Conservation (phyloP, 75 land plant species). For the Isoetes taiwanensis region DNA sequence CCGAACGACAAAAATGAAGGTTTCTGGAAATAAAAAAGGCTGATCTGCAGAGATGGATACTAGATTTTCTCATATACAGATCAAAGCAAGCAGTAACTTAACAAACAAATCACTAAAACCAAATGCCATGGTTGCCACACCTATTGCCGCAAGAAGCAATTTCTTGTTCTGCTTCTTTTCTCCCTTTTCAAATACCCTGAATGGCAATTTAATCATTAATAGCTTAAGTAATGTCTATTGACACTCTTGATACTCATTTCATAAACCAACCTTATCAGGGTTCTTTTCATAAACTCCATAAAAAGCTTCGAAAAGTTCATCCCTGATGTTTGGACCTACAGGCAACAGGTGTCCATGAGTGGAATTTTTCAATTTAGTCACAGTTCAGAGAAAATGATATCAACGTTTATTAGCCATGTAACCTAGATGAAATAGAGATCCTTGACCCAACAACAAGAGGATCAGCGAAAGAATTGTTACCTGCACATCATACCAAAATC, state of each 20-base stretch:
- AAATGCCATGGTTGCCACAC: no score
- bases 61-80: background rate
- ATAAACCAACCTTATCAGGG: conserved; percentile 4
- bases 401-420: no score
- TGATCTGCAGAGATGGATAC: conserved; percentile 2
- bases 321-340: conserved; percentile 1
- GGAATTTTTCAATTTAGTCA: background rate
- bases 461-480: background rate
- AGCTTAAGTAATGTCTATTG: no score
- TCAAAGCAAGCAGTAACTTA: no score
- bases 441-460: background rate
- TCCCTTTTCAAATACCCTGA: background rate
- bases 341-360: no score
- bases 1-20: background rate
- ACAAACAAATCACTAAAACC: no score
- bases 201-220: background rate
- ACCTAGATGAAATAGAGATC: background rate
- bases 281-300: conserved; percentile 8
- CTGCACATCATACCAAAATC: conserved; percentile 8
- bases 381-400: background rate
- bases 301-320: conserved; percentile 5
- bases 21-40: background rate
- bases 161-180: background rate
- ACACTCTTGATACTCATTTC: no score
- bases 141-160: background rate